Evolutionary conservation across 2,329 filamentous ascomycete genomes (phyloP), one percentile per base, ranked within the genome.

Genomic region (Aspergillus floridensis): DNA sequence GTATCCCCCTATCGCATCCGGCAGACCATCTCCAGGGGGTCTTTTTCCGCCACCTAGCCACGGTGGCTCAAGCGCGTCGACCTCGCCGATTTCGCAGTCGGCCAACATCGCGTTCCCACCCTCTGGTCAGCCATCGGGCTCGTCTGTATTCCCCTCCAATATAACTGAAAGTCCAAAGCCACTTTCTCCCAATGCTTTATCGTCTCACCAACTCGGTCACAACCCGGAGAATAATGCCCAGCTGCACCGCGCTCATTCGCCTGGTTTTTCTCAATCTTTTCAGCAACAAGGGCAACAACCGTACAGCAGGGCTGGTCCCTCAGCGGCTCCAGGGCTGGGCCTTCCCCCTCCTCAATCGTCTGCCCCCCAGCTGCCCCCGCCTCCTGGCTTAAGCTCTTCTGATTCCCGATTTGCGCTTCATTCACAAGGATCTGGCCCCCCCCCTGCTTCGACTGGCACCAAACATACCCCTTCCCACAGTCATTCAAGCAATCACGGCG

Each of bases 161-260:
- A 90, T 96, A 79, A 95, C 90, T 3, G 92, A 96, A 74, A 96
- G 91, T 65, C 92, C 92, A 0, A 96, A 93, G 71, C 89, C 92
- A 4, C 80, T 96, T 46, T 81, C 79, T 24, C 79, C 79, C n/a
- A 78, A 76, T 62, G 70, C 74, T 12, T 67, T 75, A 38, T 69
- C 70, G 29, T 74, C 75, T 47, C 75, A 76, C 46, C 76, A 78
- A 60, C 65, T 74, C 5, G 68, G 70, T 29, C 72, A 76, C 55
- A 69, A 67, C 11, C 59, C 71, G 5, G 76, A 79, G n/a, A 63
- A 65, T 56, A 60, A 64, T 57, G 60, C 74, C 55, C 72, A 74
- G 52, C 67, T 75, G 41, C 78, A 79, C 63, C 76, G 77, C 22
- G 64, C 71, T 26, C 75, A 77, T 59, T 81, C 79, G 7, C 79